These are phyloP conservation scores for Candida sp. DNA, from an alignment of 1,139 yeast species.

Conservation along the genomic window DNA sequence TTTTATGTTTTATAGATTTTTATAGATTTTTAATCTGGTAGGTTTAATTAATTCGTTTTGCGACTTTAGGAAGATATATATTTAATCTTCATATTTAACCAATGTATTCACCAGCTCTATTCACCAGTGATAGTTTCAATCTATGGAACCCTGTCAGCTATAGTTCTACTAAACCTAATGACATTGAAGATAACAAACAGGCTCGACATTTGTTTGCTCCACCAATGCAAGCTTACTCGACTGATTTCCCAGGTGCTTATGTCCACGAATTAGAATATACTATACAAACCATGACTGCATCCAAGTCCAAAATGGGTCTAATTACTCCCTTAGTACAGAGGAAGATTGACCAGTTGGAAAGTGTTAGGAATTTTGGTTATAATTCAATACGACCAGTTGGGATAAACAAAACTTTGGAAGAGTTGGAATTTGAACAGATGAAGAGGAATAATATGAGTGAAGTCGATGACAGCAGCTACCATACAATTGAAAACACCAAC, in stretches of 20 bases:
- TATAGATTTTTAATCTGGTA: too few relatives aligned
- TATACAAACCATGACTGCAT: conserved; percentile 17
- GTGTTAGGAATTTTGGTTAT: conserved; percentile 48
- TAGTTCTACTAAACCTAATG: background rate
- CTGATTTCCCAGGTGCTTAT: conserved; percentile 49
- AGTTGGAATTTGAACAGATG: conserved; percentile 26
- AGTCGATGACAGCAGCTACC: background rate
- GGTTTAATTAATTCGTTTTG: too few relatives aligned
- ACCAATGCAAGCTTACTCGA: conserved; percentile 51
- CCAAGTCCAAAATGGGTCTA: conserved; percentile 1
- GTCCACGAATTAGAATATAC: conserved; percentile 26
- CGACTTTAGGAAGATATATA: too few relatives aligned
- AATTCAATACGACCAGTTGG: conserved; percentile 53
- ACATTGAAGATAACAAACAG: conserved; percentile 6
- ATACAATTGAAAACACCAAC: conserved; percentile 1
- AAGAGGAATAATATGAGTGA: conserved; percentile 2
- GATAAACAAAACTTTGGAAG: conserved; percentile 51
- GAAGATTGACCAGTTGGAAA: conserved; percentile 37
- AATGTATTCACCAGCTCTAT: conserved; percentile 12
- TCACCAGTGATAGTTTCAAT: conserved; percentile 8
- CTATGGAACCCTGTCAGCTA: conserved; percentile 7
- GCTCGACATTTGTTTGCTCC: conserved; percentile 36
- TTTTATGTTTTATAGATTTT: too few relatives aligned
- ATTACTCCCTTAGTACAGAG: conserved; percentile 25
- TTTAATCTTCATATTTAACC: too few relatives aligned